Evolutionary conservation across 1,139 yeast genomes (phyloP).

Genomic region (Debaryomycetaceae sp.): DNA sequence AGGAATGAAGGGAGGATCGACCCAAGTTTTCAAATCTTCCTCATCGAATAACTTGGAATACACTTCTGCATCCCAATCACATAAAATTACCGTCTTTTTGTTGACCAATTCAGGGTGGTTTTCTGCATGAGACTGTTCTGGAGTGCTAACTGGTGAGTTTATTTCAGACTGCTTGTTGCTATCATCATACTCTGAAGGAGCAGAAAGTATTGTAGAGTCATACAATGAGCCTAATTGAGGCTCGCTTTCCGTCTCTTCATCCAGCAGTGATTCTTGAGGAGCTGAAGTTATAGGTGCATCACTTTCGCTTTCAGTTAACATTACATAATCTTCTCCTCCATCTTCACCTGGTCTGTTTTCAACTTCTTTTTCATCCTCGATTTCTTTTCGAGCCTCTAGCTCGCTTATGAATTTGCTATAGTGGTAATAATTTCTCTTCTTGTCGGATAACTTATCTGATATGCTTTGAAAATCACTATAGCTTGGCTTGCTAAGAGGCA

Average conservation of each 20-base stretch:
- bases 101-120: conserved; percentile 23
- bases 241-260: conserved; percentile 16
- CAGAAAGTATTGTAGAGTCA: conserved; percentile 14
- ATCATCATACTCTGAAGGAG: conserved; percentile 18
- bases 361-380: conserved; percentile 8
- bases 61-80: conserved; percentile 63
- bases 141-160: conserved; percentile 19
- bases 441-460: conserved; percentile 25
- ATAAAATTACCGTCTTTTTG: conserved; percentile 52
- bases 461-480: conserved; percentile 24
- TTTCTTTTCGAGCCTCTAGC: conserved; percentile 15
- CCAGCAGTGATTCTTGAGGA: conserved; percentile 11
- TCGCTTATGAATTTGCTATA: conserved; percentile 18
- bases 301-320: conserved; percentile 20
- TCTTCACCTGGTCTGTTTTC: conserved; percentile 7
- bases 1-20: conserved; percentile 43
- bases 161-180: conserved; percentile 19
- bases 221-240: conserved; percentile 7
- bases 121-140: conserved; percentile 4
- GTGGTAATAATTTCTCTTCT: conserved; percentile 31
- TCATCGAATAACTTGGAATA: conserved; percentile 51
- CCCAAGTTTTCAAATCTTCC: conserved; percentile 50
- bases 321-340: conserved; percentile 13
- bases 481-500: conserved; percentile 32
- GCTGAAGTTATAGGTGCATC: conserved; percentile 8